These are phyloP conservation scores for Cyanidioschyzon merolae DNA, from an alignment of 23 red algal species.

Conservation along the genomic window DNA sequence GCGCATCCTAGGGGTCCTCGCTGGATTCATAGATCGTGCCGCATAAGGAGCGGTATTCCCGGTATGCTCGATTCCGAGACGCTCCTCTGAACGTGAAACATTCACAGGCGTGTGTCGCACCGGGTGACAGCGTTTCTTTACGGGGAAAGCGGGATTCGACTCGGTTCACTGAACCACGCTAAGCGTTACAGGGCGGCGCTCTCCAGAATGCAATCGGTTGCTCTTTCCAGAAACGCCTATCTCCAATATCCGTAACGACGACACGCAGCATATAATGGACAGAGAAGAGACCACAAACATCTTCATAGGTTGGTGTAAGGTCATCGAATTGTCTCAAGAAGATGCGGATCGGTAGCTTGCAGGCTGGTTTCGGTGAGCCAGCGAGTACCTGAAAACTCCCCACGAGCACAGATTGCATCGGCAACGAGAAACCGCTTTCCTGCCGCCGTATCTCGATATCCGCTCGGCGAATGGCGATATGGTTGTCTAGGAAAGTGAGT, in stretches of 20 bases:
- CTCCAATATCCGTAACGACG: constrained; percentile 81
- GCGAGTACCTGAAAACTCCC: constrained; percentile 94
- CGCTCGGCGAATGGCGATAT: constrained; percentile 87
- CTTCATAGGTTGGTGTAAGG: constrained; percentile 82
- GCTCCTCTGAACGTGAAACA: no score
- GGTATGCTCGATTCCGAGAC: no score
- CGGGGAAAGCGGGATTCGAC: no score
- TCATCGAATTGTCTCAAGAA: constrained; percentile 57
- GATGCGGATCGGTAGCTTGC: constrained; percentile 81
- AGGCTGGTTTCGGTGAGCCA: constrained; percentile 62
- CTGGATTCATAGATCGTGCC: no score
- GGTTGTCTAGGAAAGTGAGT: constrained; percentile 73
- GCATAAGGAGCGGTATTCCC: no score
- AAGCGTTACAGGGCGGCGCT: neutral
- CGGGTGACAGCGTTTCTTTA: no score
- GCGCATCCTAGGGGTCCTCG: no score
- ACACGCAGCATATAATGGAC: constrained; percentile 92
- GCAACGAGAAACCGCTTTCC: constrained; percentile 52
- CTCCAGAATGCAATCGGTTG: constrained; percentile 49
- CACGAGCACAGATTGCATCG: constrained; percentile 77
- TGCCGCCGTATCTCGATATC: constrained; percentile 90
- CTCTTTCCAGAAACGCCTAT: constrained; percentile 96
- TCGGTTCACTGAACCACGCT: no score
- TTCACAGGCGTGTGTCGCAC: no score
- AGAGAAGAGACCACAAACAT: constrained; percentile 81